Evolutionary conservation across 306 rosid species (phyloP).

Genomic region (Sechiopsis laciniata): DNA sequence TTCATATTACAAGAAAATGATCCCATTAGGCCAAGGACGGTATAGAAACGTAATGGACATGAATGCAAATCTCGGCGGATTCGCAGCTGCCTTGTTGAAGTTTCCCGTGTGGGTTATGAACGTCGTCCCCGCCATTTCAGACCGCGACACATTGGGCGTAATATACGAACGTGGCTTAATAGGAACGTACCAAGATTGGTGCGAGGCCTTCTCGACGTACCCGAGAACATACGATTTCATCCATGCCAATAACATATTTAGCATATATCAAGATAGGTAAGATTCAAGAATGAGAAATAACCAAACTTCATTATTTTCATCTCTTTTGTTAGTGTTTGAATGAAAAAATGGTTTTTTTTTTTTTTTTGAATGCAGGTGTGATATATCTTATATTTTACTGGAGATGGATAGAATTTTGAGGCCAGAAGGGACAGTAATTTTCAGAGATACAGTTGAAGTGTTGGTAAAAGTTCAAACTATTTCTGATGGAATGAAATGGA

Average conservation of each 20-base stretch:
- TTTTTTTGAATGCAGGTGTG: constrained; percentile 51
- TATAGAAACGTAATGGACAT: constrained; percentile 81
- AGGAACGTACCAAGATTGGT: constrained; percentile 92
- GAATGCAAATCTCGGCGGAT: constrained; percentile 89
- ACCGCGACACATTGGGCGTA: constrained; percentile 64
- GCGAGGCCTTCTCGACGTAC: constrained; percentile 88
- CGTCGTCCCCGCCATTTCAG: constrained; percentile 62
- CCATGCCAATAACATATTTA: constrained; percentile 66
- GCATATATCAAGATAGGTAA: constrained; percentile 87
- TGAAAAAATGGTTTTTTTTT: constrained; percentile 11
- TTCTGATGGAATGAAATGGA: constrained; percentile 76
- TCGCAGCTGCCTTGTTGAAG: constrained; percentile 57
- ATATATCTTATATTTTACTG: constrained; percentile 53
- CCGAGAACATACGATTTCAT: constrained; percentile 95
- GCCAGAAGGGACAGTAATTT: constrained; percentile 83
- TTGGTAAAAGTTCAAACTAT: constrained; percentile 64
- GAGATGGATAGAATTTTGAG: constrained; percentile 93
- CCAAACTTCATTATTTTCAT: no score
- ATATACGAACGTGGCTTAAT: constrained; percentile 85
- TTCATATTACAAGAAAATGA: constrained; percentile 46
- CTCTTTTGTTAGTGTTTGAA: constrained; percentile 4
- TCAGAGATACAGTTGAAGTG: constrained; percentile 74
- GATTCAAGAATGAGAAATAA: background rate
- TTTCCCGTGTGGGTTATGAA: constrained; percentile 93
- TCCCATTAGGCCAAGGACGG: constrained; percentile 54